Evolutionary conservation across 2,329 filamentous ascomycete genomes (phyloP), one percentile per base, ranked within the genome.

Genomic region (Aspergillus brasiliensis): DNA sequence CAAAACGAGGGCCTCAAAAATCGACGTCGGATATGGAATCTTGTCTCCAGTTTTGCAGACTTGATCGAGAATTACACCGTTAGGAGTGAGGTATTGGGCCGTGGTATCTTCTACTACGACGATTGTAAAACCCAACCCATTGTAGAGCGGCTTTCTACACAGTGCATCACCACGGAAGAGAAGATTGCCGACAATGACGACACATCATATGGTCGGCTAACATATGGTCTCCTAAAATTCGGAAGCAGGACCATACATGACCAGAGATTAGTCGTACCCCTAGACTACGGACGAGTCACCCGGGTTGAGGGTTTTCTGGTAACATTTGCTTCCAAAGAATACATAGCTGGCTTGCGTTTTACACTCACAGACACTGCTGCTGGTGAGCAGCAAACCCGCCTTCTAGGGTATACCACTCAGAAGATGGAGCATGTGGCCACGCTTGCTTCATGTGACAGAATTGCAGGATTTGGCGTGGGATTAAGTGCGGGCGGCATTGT

Each of bases 171-270:
- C 6, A 42, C 51, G n/a, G n/a, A n/a, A n/a, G n/a, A n/a, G n/a
- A n/a, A n/a, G n/a, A n/a, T n/a, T n/a, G n/a, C n/a, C n/a, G n/a
- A n/a, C n/a, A n/a, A n/a, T n/a, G n/a, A n/a, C n/a, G n/a, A n/a
- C n/a, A n/a, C n/a, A n/a, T n/a, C n/a, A n/a, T n/a, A n/a, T n/a
- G n/a, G n/a, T n/a, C n/a, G n/a, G n/a, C n/a, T n/a, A n/a, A n/a
- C 15, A 11, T 19, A 55, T 23, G 27, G 19, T 3, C 27, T 37
- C 10, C 48, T 58, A 2, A 8, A 6, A 1, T 23, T 21, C 5
- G 56, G 56, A n/a, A 58, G 38, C 25, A 52, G 56, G 21, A 52
- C 8, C 38, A n/a, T 58, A 13, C 38, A 52, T 34, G 40, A 28
- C 21, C 25, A 44, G n/a, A 2, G 3, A 17, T 10, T 56, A 11